A percentile compares a stretch with the other conserved stretches of the same genome.
phyloP scores from a whole-genome alignment of 176 grass and related monocot genomes.

The Pontederia crassipes region DNA sequence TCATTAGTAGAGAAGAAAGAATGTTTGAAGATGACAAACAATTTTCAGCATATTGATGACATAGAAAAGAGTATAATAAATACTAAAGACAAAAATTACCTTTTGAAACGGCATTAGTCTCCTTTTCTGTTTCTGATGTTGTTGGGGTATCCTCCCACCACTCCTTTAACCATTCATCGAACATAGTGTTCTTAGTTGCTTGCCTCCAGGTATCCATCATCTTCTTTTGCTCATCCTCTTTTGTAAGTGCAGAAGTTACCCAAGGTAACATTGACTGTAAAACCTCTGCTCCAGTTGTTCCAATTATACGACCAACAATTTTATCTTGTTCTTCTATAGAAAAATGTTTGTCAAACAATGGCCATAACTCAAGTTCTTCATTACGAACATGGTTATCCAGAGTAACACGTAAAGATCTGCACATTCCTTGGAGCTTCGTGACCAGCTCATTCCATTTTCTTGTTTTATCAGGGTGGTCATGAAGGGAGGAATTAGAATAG shows the following conservation, averaged over 20 bases:
- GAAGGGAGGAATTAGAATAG: constrained; percentile 16
- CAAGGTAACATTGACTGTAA: constrained; percentile 94
- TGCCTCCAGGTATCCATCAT: constrained; percentile 84
- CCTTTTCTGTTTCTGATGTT: constrained; percentile 29
- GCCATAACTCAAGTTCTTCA: constrained; percentile 91
- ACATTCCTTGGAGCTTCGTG: constrained; percentile 81
- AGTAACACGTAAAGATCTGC: constrained; percentile 71
- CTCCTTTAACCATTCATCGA: constrained; percentile 81
- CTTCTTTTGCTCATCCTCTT: constrained; percentile 54
- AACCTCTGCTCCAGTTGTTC: constrained; percentile 88
- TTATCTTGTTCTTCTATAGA: constrained; percentile 87
- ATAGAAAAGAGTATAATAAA: background rate
- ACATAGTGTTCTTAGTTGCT: constrained; percentile 81
- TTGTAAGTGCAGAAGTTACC: constrained; percentile 73
- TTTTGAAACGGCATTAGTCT: constrained; percentile 21
- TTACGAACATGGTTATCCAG: constrained; percentile 70
- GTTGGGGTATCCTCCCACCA: constrained; percentile 56
- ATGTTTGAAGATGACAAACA: background rate
- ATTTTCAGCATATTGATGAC: background rate
- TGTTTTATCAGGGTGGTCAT: constrained; percentile 28
- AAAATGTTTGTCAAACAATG: constrained; percentile 84
- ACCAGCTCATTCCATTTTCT: constrained; percentile 62
- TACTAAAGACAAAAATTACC: constrained; percentile 27
- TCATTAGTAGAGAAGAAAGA: background rate
- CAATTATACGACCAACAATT: constrained; percentile 81